Conservation (phyloP, 495 filamentous ascomycete genomes). For the Cairneyella variabilis region DNA sequence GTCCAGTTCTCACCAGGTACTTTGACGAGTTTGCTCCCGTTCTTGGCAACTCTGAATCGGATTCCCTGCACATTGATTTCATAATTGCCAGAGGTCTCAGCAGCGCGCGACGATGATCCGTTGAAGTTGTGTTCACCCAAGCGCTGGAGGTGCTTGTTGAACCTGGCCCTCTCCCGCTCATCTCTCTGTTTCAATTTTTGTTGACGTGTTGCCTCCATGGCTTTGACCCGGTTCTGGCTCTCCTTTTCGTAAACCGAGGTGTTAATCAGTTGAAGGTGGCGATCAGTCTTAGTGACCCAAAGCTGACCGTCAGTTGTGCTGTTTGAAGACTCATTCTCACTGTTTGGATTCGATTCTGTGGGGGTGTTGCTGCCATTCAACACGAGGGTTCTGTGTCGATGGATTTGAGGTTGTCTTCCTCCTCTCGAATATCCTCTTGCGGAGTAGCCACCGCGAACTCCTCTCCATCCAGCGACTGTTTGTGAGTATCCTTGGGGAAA, state of each 20-base stretch:
- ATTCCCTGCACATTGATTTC: conserved; percentile 74
- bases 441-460: conserved; percentile 26
- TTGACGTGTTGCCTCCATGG: conserved; percentile 67
- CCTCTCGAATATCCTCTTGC: conserved; percentile 38
- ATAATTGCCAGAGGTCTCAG: conserved; percentile 39
- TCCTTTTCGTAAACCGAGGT: conserved; percentile 76
- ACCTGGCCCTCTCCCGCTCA: conserved; percentile 59
- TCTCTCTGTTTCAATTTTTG: conserved; percentile 56
- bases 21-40: conserved; percentile 82
- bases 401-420: conserved; percentile 41
- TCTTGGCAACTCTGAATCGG: conserved; percentile 67
- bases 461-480: conserved; percentile 25
- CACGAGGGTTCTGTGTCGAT: conserved; percentile 70
- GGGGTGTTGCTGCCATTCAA: conserved; percentile 51
- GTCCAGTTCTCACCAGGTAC: conserved; percentile 55
- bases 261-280: conserved; percentile 89
- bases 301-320: conserved; percentile 31
- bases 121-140: conserved; percentile 25
- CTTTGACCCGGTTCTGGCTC: conserved; percentile 62
- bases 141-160: conserved; percentile 43
- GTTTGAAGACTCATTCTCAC: conserved; percentile 33
- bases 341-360: conserved; percentile 34
- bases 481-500: conserved; percentile 22
- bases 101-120: conserved; percentile 25
- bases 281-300: conserved; percentile 78